phyloP scores from a whole-genome alignment of 345 rosid species.

The Melaleuca quinquenervia region DNA sequence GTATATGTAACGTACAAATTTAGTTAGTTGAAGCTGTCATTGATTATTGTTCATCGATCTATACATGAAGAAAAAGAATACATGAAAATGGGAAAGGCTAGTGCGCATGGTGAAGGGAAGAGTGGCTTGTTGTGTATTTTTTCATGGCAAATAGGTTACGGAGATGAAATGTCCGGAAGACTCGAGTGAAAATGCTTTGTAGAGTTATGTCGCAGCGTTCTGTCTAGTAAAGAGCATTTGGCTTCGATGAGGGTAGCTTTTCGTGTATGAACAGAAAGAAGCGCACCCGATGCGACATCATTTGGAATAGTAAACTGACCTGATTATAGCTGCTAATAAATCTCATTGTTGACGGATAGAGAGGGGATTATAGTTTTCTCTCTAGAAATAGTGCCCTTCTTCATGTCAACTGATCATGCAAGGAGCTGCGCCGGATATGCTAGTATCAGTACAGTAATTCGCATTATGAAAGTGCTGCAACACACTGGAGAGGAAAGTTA shows the following conservation, averaged over 20 bases:
- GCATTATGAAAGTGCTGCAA: not conserved
- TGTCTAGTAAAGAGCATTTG: not conserved
- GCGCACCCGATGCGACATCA: not conserved
- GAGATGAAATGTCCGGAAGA: not conserved
- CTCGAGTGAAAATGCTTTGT: not conserved
- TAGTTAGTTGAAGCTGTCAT: not conserved
- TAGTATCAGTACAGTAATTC: not conserved
- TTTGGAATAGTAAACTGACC: not conserved
- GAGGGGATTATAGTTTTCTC: not conserved
- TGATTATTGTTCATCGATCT: not conserved
- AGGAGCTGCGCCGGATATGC: not conserved
- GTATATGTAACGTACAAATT: not conserved
- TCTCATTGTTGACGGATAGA: not conserved
- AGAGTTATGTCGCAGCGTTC: not conserved
- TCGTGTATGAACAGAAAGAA: not conserved
- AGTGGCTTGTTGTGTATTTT: not conserved
- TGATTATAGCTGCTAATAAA: not conserved
- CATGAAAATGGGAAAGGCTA: not conserved
- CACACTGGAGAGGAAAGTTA: not conserved
- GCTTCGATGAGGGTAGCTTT: not conserved
- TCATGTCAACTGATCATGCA: not conserved
- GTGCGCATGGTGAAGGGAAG: not conserved
- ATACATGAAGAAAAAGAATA: not conserved
- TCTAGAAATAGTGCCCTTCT: not conserved
- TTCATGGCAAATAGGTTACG: not conserved